Conservation (phyloP, 352 stramenopile genomes). For the Pythium diclinum region DNA sequence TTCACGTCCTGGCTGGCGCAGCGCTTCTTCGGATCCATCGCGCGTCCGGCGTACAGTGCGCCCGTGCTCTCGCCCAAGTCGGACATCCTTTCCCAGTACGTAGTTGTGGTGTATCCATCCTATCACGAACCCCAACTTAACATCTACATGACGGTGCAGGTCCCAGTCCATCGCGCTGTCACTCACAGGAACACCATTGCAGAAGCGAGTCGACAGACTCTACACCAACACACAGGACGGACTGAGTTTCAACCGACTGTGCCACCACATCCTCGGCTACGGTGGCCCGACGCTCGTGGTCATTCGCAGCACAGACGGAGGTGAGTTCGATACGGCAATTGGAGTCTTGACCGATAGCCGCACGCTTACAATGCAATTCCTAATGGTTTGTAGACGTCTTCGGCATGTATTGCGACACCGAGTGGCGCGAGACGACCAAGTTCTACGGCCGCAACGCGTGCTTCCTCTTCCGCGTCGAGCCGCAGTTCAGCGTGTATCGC, state of each 20-base stretch:
- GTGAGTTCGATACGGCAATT: not conserved
- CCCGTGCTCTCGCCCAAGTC: slow-evolving; percentile 59
- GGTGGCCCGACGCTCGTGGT: slow-evolving; percentile 64
- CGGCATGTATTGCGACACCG: slow-evolving; percentile 82
- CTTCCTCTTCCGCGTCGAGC: slow-evolving; percentile 73
- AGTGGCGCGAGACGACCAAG: slow-evolving; percentile 80
- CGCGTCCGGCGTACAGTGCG: slow-evolving; percentile 50
- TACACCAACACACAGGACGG: slow-evolving; percentile 82
- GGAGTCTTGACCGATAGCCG: not conserved
- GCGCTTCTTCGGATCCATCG: slow-evolving; percentile 49
- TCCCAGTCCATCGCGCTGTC: slow-evolving; percentile 68
- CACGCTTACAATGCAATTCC: no score
- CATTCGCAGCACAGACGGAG: slow-evolving; percentile 62
- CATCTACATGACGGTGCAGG: slow-evolving; percentile 24
- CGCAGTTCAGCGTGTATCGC: slow-evolving; percentile 61
- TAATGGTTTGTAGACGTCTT: slow-evolving; percentile 77
- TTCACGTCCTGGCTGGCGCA: slow-evolving; percentile 71
- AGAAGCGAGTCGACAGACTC: slow-evolving; percentile 55
- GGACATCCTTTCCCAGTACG: slow-evolving; percentile 70
- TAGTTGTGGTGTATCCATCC: not conserved
- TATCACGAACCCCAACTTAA: not conserved
- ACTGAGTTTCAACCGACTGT: slow-evolving; percentile 81
- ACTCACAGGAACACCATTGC: slow-evolving; percentile 49
- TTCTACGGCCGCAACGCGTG: slow-evolving; percentile 80
- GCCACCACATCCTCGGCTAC: slow-evolving; percentile 81